Evolutionary conservation across 805 yeast species (phyloP).

Genomic region (Yamadazyma paraphyllophila): DNA sequence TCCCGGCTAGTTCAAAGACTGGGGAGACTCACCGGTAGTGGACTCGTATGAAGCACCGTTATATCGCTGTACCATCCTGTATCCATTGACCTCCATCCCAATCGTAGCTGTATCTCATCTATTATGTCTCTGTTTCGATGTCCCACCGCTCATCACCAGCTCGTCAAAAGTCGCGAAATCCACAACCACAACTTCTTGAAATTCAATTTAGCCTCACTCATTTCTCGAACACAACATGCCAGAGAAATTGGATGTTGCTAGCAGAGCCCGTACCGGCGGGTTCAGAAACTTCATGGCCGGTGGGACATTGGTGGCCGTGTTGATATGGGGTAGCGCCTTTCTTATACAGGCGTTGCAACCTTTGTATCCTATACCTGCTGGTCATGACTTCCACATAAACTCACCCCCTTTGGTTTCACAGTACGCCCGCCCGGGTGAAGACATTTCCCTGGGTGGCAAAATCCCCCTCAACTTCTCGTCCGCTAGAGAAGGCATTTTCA

Average conservation of each 20-base stretch:
- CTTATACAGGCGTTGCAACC: slow-evolving; percentile 22
- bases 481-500: slow-evolving; percentile 54
- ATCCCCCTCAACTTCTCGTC: slow-evolving; percentile 27
- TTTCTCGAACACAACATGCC: neutral
- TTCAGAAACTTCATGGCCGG: slow-evolving; percentile 1
- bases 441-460: slow-evolving; percentile 16
- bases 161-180: no score
- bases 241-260: neutral
- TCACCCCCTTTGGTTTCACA: slow-evolving; percentile 7
- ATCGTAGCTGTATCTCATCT: no score
- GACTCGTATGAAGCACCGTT: no score
- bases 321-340: slow-evolving; percentile 39
- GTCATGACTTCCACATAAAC: neutral
- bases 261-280: neutral
- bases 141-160: no score
- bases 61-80: no score
- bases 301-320: slow-evolving; percentile 23
- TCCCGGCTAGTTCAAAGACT: no score
- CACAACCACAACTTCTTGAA: no score
- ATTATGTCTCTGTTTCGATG: no score
- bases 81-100: no score
- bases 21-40: no score
- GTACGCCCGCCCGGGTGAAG: slow-evolving; percentile 1
- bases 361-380: slow-evolving; percentile 11
- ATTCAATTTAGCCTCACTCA: no score